These are phyloP conservation scores for Microbotryum violaceum DNA, from an alignment of 1,284 basidiomycete genomes.

Conservation along the genomic window DNA sequence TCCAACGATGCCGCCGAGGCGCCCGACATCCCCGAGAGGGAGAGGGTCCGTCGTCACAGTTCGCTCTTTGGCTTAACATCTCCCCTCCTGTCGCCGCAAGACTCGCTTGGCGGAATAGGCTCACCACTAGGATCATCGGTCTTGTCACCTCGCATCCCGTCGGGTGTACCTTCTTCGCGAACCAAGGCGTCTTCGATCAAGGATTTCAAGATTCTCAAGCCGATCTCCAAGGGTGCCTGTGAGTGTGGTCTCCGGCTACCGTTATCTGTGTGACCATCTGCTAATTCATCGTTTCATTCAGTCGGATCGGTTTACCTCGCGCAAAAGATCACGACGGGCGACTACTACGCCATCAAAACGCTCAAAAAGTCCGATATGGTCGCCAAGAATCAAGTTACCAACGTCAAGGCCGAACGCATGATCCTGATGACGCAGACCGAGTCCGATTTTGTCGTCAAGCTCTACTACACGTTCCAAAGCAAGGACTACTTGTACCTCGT, in stretches of 20 bases:
- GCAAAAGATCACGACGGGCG: conserved; percentile 95
- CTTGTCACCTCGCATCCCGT: conserved; percentile 79
- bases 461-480: conserved; percentile 47
- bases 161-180: conserved; percentile 65
- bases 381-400: conserved; percentile 99
- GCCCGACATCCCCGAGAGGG: conserved; percentile 32
- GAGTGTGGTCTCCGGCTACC: conserved; percentile 5
- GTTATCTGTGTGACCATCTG: background rate
- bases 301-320: conserved; percentile 94
- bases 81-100: conserved; percentile 15
- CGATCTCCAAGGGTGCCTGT: conserved; percentile 94
- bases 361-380: conserved; percentile 99
- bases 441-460: conserved; percentile 70
- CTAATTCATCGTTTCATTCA: background rate
- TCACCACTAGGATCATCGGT: conserved; percentile 46
- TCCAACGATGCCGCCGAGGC: conserved; percentile 16
- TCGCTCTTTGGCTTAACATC: conserved; percentile 30
- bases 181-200: conserved; percentile 87
- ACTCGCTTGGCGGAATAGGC: background rate
- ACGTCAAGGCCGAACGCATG: conserved; percentile 98
- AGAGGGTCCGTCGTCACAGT: conserved; percentile 22
- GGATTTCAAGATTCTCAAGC: conserved; percentile 99
- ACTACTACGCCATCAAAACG: conserved; percentile 99
- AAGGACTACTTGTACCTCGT: conserved; percentile 45
- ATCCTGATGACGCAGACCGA: conserved; percentile 99